These are phyloP conservation scores for Zygosaccharomyces siamensis DNA, from an alignment of 805 yeast genomes.

Conservation along the genomic window DNA sequence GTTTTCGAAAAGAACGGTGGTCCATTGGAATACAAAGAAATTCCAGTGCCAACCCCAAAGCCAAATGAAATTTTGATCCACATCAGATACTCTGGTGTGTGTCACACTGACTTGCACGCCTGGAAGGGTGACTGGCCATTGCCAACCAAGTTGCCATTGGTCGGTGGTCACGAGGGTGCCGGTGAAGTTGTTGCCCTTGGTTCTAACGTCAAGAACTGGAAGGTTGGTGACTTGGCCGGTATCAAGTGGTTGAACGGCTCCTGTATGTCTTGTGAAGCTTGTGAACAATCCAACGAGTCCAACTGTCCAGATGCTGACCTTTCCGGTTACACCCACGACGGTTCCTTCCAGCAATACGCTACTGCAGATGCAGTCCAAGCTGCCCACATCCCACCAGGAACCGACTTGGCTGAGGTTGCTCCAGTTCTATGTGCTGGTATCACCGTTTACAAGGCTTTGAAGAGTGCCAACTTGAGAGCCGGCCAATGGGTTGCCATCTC, in stretches of 20 bases:
- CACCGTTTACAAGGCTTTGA: slow-evolving; percentile 85
- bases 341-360: slow-evolving; percentile 87
- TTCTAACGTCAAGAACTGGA: slow-evolving; percentile 51
- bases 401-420: slow-evolving; percentile 70
- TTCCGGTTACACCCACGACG: slow-evolving; percentile 86
- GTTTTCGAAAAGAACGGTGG: slow-evolving; percentile 65
- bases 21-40: slow-evolving; percentile 59
- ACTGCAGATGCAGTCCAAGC: slow-evolving; percentile 87
- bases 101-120: slow-evolving; percentile 92
- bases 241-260: slow-evolving; percentile 65
- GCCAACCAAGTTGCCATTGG: slow-evolving; percentile 53
- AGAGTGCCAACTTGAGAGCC: slow-evolving; percentile 64
- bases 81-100: slow-evolving; percentile 84
- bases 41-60: slow-evolving; percentile 76
- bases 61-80: slow-evolving; percentile 74
- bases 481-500: slow-evolving; percentile 75
- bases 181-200: slow-evolving; percentile 62
- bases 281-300: slow-evolving; percentile 52
- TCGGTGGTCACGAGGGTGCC: slow-evolving; percentile 70
- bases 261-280: slow-evolving; percentile 57
- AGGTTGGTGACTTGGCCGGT: slow-evolving; percentile 61
- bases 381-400: slow-evolving; percentile 67
- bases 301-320: slow-evolving; percentile 66
- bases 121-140: slow-evolving; percentile 94
- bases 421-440: slow-evolving; percentile 90